Evolutionary conservation across 768 basidiomycete genomes (phyloP), one percentile per base, ranked within the genome.

Genomic region (Exidia glandulosa): DNA sequence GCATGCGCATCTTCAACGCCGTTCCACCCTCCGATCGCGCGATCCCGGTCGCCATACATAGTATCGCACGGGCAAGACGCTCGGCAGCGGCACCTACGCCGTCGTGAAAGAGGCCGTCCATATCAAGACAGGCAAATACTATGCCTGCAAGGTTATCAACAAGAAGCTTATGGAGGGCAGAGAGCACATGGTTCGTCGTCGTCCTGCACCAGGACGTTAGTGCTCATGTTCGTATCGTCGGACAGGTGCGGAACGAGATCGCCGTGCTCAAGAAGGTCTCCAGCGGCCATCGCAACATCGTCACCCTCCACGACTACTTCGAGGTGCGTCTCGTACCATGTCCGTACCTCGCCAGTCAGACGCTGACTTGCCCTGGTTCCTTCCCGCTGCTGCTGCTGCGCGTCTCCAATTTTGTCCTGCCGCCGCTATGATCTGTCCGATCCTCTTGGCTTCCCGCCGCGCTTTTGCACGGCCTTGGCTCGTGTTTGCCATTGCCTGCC

Each of bases 61-160:
- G 89, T 91, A 92, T 67, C 87, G 88, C 63, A 93, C 91, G 9
- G 91, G 91, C 63, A 88, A 85, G 72, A 90, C 87, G 4, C 83
- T 88, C 41, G 90, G 90, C 29, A 93, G 88, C 68, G 94, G 94
- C 55, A 96, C 94, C 47, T 97, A 96, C 68, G 91, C 91, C 62
- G 91, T 94, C 71, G 91, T 93, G 55, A 93, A 92, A 74, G 93
- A 96, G 76, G 94, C 94, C 50, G 89, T 94, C 29, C 92, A 95
- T 68, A 86, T 95, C 76, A 86, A 88, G 76, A 92, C 93, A 1
- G 84, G 85, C 25, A 82, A 96, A 72, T 95, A 94, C 75, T 98
- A 88, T 78, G 96, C 95, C 25, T 97, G 94, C 82, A 99, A 99
- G 74, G 96, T 98, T 68, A 94, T 97, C 76, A 97, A 95, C 84